Evolutionary conservation across 2,329 filamentous ascomycete genomes (phyloP).

Genomic region (Trichoderma pleuroti): DNA sequence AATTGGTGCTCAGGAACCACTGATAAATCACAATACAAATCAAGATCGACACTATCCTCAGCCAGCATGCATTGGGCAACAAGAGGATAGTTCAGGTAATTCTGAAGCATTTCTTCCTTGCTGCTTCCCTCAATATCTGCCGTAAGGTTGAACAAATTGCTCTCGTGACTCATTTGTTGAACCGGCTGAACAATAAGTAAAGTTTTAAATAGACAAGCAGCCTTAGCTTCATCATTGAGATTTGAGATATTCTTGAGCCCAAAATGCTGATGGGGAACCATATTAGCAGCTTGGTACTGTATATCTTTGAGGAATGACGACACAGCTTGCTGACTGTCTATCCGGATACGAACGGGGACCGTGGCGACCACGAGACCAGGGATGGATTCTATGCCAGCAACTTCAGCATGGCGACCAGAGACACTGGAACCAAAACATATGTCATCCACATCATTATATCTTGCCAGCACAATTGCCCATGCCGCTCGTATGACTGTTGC

Average conservation of each 20-base stretch:
- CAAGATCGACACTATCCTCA: conserved; percentile 5
- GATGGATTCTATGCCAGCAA: conserved; percentile 4
- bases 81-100: conserved; percentile 12
- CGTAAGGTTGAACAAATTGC: neutral
- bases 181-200: conserved; percentile 18
- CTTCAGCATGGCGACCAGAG: conserved; percentile 19
- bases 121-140: neutral
- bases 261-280: conserved; percentile 27
- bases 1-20: conserved; percentile 3
- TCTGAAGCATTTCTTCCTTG: neutral
- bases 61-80: neutral
- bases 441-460: conserved; percentile 15
- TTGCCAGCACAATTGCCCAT: conserved; percentile 24
- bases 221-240: conserved; percentile 12
- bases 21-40: neutral
- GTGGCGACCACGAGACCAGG: conserved; percentile 4
- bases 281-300: conserved; percentile 26
- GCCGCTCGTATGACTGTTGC: conserved; percentile 23
- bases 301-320: conserved; percentile 20
- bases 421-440: conserved; percentile 25
- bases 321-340: neutral
- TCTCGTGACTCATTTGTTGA: neutral
- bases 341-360: conserved; percentile 9
- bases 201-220: conserved; percentile 5
- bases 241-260: conserved; percentile 30